Conservation (phyloP, 2,329 filamentous ascomycete species). For the Stenocarpella maydis region DNA sequence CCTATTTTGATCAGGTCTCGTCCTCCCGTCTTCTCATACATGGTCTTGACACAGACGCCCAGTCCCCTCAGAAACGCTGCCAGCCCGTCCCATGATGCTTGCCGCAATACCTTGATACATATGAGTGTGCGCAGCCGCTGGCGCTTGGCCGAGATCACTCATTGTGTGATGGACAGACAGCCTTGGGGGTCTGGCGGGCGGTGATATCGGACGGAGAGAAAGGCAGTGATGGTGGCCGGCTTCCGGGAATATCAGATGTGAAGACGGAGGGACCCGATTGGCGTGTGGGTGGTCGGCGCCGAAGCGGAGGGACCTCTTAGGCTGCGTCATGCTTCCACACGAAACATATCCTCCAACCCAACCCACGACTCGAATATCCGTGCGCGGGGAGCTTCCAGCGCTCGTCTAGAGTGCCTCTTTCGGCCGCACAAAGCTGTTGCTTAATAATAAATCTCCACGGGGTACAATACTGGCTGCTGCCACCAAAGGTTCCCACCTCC, state of each 20-base stretch:
- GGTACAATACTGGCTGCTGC: neutral
- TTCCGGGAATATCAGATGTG: conserved; percentile 5
- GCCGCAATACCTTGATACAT: neutral
- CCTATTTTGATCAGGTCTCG: neutral
- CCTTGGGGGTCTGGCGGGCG: no score
- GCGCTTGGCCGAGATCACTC: no score
- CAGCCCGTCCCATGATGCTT: neutral
- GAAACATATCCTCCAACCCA: neutral
- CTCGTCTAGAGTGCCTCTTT: neutral
- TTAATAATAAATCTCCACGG: neutral
- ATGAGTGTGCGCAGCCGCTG: neutral
- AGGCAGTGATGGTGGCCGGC: neutral
- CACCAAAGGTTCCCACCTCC: neutral
- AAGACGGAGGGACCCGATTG: neutral
- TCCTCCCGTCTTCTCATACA: neutral
- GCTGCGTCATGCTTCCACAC: conserved; percentile 15
- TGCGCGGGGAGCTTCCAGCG: neutral
- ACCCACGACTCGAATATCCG: neutral
- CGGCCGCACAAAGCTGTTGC: no score
- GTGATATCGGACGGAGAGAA: neutral
- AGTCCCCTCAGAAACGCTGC: neutral
- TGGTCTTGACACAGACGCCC: neutral
- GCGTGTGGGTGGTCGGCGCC: conserved; percentile 8
- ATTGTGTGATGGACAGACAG: no score
- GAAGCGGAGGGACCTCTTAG: neutral